Percentiles rank a stretch among this genome's conserved stretches.
phyloP scores from a whole-genome alignment of 192 early-diverging fungal genomes.

The Gorgonomyces haynaldii region DNA sequence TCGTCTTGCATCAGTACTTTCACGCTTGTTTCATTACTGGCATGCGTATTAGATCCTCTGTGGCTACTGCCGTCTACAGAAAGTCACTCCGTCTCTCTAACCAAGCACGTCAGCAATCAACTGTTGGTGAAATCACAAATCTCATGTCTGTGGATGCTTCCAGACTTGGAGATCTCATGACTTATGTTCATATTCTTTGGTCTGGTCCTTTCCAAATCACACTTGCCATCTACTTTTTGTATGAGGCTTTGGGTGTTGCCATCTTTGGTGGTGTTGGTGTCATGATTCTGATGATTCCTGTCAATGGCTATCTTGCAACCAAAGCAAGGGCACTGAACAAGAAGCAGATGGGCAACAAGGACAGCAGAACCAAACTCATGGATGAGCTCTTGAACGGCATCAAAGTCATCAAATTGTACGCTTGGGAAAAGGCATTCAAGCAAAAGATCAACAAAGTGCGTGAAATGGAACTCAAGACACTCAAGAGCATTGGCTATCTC shows the following conservation, averaged over 20 bases:
- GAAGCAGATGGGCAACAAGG: conserved; percentile 79
- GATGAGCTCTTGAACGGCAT: conserved; percentile 83
- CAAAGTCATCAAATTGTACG: conserved; percentile 92
- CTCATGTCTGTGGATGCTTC: conserved; percentile 40
- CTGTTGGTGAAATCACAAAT: conserved; percentile 64
- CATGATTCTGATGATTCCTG: conserved; percentile 72
- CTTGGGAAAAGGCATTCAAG: conserved; percentile 78
- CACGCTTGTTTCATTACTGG: conserved; percentile 67
- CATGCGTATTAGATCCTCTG: conserved; percentile 59
- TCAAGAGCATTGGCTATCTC: conserved; percentile 63
- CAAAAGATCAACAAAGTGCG: conserved; percentile 58
- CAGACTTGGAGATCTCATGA: conserved; percentile 48
- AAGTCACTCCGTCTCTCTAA: conserved; percentile 76
- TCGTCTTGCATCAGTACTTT: conserved; percentile 81
- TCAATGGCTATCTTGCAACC: conserved; percentile 56
- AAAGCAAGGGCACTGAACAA: conserved; percentile 59
- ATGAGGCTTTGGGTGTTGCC: conserved; percentile 65
- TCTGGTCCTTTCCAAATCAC: conserved; percentile 66
- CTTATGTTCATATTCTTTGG: conserved; percentile 65
- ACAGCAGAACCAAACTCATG: conserved; percentile 58
- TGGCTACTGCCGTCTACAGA: conserved; percentile 72
- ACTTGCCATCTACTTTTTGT: conserved; percentile 64
- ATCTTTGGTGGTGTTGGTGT: conserved; percentile 75
- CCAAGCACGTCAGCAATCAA: conserved; percentile 62
- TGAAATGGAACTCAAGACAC: conserved; percentile 60